Evolutionary conservation across 139 green algal genomes (phyloP).

Genomic region (Chlorella sp.): DNA sequence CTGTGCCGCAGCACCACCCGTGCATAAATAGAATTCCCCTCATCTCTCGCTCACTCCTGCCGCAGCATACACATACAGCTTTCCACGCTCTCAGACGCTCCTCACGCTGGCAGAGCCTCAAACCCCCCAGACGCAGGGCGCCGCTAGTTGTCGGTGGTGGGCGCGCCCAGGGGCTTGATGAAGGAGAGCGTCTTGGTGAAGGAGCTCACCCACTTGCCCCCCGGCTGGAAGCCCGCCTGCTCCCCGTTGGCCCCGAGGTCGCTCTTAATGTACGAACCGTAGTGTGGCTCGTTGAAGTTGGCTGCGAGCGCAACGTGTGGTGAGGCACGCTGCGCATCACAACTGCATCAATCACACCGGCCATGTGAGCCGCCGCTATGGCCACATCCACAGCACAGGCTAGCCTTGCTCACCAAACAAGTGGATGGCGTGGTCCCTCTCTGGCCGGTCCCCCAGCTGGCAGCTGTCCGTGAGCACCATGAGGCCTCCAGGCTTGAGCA

Average conservation of each 20-base stretch:
- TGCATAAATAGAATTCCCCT: neutral
- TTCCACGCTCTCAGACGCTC: too few relatives aligned
- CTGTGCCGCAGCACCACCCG: neutral
- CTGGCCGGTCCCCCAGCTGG: slow-evolving; percentile 47
- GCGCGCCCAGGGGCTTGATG: slow-evolving; percentile 51
- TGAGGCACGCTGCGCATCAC: neutral
- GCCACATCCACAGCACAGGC: neutral
- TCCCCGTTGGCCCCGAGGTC: slow-evolving; percentile 50
- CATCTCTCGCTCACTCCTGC: neutral
- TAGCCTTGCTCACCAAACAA: slow-evolving; percentile 34
- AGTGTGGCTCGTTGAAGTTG: slow-evolving; percentile 72
- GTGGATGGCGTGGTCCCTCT: slow-evolving; percentile 40
- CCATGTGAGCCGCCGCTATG: neutral
- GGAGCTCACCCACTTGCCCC: slow-evolving; percentile 2
- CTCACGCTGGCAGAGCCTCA: too few relatives aligned
- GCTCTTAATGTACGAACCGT: neutral
- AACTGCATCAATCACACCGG: neutral
- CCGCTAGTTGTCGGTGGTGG: too few relatives aligned
- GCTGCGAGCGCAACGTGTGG: neutral
- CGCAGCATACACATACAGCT: neutral
- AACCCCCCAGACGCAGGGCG: too few relatives aligned
- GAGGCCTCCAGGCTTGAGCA: slow-evolving; percentile 52
- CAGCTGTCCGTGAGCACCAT: slow-evolving; percentile 52
- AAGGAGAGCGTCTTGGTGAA: slow-evolving; percentile 66
- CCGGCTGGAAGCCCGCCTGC: slow-evolving; percentile 39